Evolutionary conservation across 148 eudicot genomes (phyloP), one percentile per base, ranked within the genome.

Genomic region (Fagopyrum homotropicum): DNA sequence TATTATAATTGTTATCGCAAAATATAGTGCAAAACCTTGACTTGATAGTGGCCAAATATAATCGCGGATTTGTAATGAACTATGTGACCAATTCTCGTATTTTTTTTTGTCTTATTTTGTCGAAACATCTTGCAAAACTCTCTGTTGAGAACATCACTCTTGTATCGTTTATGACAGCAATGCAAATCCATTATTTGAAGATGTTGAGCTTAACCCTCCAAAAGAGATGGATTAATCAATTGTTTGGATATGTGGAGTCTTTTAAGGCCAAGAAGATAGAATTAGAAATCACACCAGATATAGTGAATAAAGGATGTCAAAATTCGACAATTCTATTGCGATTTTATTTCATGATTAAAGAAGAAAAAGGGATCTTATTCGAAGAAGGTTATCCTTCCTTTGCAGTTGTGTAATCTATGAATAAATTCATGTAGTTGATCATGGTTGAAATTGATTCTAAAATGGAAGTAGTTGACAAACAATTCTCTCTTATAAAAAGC

Each of bases 391-490:
- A 35, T 35, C 40, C 40, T 35, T 35, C 40, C 40, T 35, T 35
- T 35, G 40, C 40, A 35, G 40, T 35, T 35, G 40, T 35, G 40
- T 2, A 1, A 35, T 35, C 40, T 35, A 35, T 35, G 40, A 35
- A 35, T 35, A 35, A 1, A 1, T 35, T 35, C 40, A 35, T 0
- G 2, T 35, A 35, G 40, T 35, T 35, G 40, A 2, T 35, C 79
- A 81, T 90, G 80, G 78, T 86, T 60, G 86, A 80, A 80, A 86
- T 80, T 56, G 81, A 90, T 78, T 64, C 76, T 43, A 81, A 77
- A 64, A 88, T 90, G 77, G 86, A 81, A 74, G 82, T 50, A 40
- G 85, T 88, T 73, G 92, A 90, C 75, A 81, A 90, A 77, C 3
- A 1, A 2, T 35, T 35, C 40, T 2, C 3, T 35, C 40, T 35